Evolutionary conservation across 2,329 filamentous ascomycete species (phyloP).

Genomic region (Clarireedia hainanense): DNA sequence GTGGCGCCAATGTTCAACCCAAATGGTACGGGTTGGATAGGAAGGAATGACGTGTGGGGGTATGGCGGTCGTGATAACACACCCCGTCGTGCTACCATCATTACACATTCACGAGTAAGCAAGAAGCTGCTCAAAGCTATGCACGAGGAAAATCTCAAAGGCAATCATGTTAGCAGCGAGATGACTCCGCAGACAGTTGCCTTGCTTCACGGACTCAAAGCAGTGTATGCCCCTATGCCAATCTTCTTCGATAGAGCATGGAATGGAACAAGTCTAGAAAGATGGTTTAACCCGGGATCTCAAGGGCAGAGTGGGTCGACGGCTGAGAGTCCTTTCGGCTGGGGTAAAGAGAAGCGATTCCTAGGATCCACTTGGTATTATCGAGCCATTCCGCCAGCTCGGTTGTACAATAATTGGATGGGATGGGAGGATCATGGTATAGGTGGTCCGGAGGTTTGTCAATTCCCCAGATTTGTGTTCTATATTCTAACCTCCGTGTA

Average conservation of each 20-base stretch:
- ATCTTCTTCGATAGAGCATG: slow-evolving; percentile 73
- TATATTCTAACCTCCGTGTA: no score
- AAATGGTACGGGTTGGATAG: slow-evolving; percentile 64
- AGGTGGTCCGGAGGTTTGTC: slow-evolving; percentile 37
- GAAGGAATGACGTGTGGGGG: slow-evolving; percentile 49
- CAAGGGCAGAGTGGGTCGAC: slow-evolving; percentile 44
- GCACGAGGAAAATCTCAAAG: slow-evolving; percentile 67
- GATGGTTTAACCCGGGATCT: slow-evolving; percentile 53
- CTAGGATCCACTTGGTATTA: slow-evolving; percentile 56
- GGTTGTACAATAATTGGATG: slow-evolving; percentile 56
- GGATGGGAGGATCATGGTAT: slow-evolving; percentile 48
- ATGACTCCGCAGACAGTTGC: slow-evolving; percentile 71
- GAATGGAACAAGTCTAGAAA: slow-evolving; percentile 44
- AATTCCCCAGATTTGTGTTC: no score
- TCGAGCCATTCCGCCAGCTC: slow-evolving; percentile 47
- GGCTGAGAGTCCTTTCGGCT: slow-evolving; percentile 47
- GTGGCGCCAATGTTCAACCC: slow-evolving; percentile 75
- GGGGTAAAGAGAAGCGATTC: slow-evolving; percentile 50
- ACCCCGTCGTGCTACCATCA: slow-evolving; percentile 58
- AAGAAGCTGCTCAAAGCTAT: slow-evolving; percentile 65
- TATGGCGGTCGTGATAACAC: slow-evolving; percentile 40
- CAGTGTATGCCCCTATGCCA: slow-evolving; percentile 70
- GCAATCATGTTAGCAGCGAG: slow-evolving; percentile 71
- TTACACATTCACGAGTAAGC: slow-evolving; percentile 68
- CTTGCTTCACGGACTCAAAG: slow-evolving; percentile 71